Evolutionary conservation across 345 rosid genomes (phyloP), one percentile per base, ranked within the genome.

Genomic region (Hibiscus syriacus): DNA sequence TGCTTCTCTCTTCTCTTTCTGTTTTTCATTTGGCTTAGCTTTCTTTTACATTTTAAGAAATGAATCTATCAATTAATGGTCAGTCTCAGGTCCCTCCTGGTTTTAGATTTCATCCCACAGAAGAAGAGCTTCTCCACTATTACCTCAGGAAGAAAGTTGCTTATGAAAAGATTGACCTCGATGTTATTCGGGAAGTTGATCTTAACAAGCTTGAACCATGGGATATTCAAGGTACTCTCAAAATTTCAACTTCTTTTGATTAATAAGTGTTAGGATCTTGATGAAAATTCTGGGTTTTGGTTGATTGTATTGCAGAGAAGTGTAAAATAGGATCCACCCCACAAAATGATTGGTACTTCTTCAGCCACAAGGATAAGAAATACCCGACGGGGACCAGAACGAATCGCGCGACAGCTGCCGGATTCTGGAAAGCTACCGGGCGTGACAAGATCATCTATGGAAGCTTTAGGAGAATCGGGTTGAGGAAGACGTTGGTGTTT

Each of bases 371-470:
- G 79, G 99, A 94, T 77, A 94, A 88, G 82, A 94, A 94, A 56
- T 94, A 94, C 72, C 99, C 99, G 2, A 94, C 98, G 0, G 99
- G 99, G 45, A 91, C 96, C 0, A 76, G 99, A 79, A 94, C 99
- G 7, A 94, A 94, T 74, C 79, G 99, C 0, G 99, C 98, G 0
- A 94, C 99, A 0, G 83, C 92, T 0, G 93, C 90, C n/a, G 99
- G 99, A 10, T 94, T 94, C 74, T 94, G 99, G 99, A 94, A 94
- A 74, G 99, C 99, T 20, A 94, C 99, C 0, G 99, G 99, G 23
- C 88, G 98, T 0, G 99, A 91, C 58, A 94, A 94, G 95, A 90
- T 89, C 73, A 94, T 94, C 3, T 85, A 82, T 26, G 84, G 96
- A 29, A 78, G 92, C 20, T 80, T 81, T 50, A 77, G 72, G 50